Conservation (phyloP, 2,329 filamentous ascomycete genomes). For the Pseudogymnoascus sp. region DNA sequence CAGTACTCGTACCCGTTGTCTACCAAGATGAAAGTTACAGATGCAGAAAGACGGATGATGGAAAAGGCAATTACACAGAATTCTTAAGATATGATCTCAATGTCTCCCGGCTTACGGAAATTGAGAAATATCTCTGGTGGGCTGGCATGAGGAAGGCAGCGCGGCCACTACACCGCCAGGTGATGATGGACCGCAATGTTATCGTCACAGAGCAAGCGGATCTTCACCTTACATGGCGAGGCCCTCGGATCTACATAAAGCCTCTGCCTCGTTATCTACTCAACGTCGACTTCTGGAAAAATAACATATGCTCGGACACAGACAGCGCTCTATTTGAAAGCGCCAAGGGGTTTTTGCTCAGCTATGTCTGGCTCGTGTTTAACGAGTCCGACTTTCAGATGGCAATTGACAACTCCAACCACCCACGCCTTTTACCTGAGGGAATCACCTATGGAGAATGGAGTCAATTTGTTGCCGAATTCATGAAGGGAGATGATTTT, state of each 20-base stretch:
- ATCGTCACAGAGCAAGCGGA: slow-evolving; percentile 29
- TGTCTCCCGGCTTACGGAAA: slow-evolving; percentile 13
- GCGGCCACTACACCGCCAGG: slow-evolving; percentile 27
- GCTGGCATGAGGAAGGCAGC: slow-evolving; percentile 13
- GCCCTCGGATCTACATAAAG: slow-evolving; percentile 28
- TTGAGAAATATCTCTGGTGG: slow-evolving; percentile 16
- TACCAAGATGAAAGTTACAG: not conserved
- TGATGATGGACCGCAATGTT: slow-evolving; percentile 26
- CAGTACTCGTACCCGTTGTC: not conserved
- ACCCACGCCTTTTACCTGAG: slow-evolving; percentile 23
- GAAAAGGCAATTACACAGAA: not conserved
- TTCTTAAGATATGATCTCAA: not conserved
- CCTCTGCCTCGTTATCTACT: slow-evolving; percentile 28
- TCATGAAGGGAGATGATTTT: slow-evolving; percentile 15
- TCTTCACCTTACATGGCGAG: slow-evolving; percentile 30
- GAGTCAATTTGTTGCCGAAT: slow-evolving; percentile 19
- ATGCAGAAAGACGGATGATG: not conserved
- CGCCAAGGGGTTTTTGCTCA: slow-evolving; percentile 29
- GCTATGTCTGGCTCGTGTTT: slow-evolving; percentile 28
- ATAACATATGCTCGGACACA: slow-evolving; percentile 9
- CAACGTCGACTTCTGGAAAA: slow-evolving; percentile 23
- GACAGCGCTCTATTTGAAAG: slow-evolving; percentile 4
- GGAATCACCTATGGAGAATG: slow-evolving; percentile 20
- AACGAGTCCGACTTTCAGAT: slow-evolving; percentile 32
- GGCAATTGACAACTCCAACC: slow-evolving; percentile 22